A percentile compares a stretch with the other conserved stretches of the same genome.
phyloP scores from a whole-genome alignment of 164 flowering plant genomes.

The Liquidambar formosana region DNA sequence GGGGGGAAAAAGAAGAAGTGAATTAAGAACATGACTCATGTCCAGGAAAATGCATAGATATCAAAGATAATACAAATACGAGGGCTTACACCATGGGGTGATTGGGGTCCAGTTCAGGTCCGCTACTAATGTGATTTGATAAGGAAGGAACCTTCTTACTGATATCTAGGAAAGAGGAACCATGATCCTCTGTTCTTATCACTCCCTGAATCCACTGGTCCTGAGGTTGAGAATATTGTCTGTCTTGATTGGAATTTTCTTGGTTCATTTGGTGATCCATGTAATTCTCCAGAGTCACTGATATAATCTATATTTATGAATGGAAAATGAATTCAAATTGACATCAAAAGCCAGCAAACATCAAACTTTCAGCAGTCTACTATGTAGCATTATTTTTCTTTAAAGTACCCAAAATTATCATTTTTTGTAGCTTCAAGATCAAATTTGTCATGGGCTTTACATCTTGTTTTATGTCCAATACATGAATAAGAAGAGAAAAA shows the following conservation, averaged over 20 bases:
- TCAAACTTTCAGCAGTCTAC: neutral
- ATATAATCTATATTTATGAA: conserved; percentile 59
- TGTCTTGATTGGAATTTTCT: conserved; percentile 26
- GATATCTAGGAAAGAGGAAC: conserved; percentile 27
- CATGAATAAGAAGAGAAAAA: neutral
- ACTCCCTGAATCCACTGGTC: conserved; percentile 44
- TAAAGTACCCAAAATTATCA: neutral
- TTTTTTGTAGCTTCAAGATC: neutral
- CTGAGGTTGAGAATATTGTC: conserved; percentile 18
- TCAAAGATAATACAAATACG: conserved; percentile 1
- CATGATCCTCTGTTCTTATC: conserved; percentile 29
- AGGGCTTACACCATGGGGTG: conserved; percentile 46
- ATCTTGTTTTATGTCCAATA: neutral
- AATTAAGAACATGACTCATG: neutral
- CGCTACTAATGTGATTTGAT: conserved; percentile 21
- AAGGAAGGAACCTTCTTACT: conserved; percentile 28
- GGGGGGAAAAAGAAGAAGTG: conserved; percentile 6
- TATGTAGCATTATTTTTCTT: neutral
- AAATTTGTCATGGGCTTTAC: neutral
- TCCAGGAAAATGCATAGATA: neutral
- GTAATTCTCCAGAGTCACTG: conserved; percentile 76
- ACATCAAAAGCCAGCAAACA: neutral
- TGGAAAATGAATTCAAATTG: conserved; percentile 10
- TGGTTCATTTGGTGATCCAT: conserved; percentile 33
- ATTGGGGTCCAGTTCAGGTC: conserved; percentile 34